Evolutionary conservation across 306 rosid genomes (phyloP), one percentile per base, ranked within the genome.

Genomic region (Trifolium pratense): DNA sequence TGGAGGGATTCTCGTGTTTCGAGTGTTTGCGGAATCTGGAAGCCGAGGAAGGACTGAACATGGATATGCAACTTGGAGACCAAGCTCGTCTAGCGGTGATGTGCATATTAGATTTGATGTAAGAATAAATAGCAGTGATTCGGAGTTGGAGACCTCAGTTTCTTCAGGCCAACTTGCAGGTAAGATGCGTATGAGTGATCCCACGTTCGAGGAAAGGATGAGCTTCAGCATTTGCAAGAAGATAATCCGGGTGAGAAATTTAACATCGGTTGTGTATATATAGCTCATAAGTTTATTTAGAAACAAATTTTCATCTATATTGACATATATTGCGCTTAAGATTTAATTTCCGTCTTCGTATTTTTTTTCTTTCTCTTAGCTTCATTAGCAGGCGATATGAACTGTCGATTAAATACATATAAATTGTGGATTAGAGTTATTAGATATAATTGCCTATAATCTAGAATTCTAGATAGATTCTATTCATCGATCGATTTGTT

Each of bases 201-300:
- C 81, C 11, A 72, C 65, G 1, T 29, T 81, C 32, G 91, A 86
- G 64, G 87, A 75, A 75, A 83, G 84, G n/a, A 76, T 87, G 87
- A 89, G 96, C 87, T 91, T 93, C 82, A 80, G 70, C 80, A 86
- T 86, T 68, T 93, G 97, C 89, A 84, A 86, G 85, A 93, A 80
- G 77, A 91, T 91, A 21, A 94, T 91, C 62, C 92, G 85, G 92
- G 98, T 93, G 73, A 70, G 89, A n/a, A 18, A 69, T n/a, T 10
- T 37, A 3, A 34, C 37, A 8, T 83, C 11, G 66, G 71, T 58
- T 64, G 39, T 53, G 45, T 51, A 42, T 36, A 36, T 36, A 6
- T 5, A 13, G 48, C 7, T 31, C 71, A 32, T 48, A 23, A 21
- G 39, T 48, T 62, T 18, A 60, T 68, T 52, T 17, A 6, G 39